phyloP scores from a whole-genome alignment of 352 stramenopile genomes.

The Globisporangium barbulae region DNA sequence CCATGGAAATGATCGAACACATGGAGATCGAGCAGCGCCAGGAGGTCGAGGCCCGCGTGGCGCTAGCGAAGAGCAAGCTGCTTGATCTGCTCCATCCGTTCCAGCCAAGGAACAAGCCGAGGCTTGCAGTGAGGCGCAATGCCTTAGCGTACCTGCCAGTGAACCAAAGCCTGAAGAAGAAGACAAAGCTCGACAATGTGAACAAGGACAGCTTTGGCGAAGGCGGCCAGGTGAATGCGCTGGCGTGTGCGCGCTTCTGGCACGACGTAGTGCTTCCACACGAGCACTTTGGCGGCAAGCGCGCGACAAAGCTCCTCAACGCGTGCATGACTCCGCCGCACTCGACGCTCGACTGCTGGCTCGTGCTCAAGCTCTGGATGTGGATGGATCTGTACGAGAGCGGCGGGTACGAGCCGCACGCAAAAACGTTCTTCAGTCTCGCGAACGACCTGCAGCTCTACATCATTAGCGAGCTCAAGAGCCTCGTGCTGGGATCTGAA shows the following conservation, averaged over 20 bases:
- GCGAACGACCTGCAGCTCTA: constrained; percentile 44
- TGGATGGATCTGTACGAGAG: constrained; percentile 60
- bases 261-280: constrained; percentile 40
- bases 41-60: constrained; percentile 48
- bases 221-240: constrained; percentile 28
- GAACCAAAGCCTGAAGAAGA: constrained; percentile 7
- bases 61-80: constrained; percentile 52
- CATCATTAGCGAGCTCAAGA: constrained; percentile 32
- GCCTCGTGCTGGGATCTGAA: not conserved
- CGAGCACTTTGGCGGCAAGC: constrained; percentile 32
- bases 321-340: constrained; percentile 23
- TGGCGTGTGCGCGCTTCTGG: constrained; percentile 59
- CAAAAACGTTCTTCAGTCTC: constrained; percentile 46
- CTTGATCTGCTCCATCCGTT: constrained; percentile 52
- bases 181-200: not conserved
- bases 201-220: not conserved
- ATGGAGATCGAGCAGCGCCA: constrained; percentile 55
- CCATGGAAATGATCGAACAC: constrained; percentile 52
- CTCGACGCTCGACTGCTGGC: constrained; percentile 37
- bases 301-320: constrained; percentile 33
- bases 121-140: constrained; percentile 35
- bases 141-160: constrained; percentile 34
- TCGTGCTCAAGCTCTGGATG: constrained; percentile 35
- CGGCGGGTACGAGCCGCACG: constrained; percentile 39
- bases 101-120: constrained; percentile 41